phyloP scores from a whole-genome alignment of 148 eudicot species.

The Nepenthes gracilis region DNA sequence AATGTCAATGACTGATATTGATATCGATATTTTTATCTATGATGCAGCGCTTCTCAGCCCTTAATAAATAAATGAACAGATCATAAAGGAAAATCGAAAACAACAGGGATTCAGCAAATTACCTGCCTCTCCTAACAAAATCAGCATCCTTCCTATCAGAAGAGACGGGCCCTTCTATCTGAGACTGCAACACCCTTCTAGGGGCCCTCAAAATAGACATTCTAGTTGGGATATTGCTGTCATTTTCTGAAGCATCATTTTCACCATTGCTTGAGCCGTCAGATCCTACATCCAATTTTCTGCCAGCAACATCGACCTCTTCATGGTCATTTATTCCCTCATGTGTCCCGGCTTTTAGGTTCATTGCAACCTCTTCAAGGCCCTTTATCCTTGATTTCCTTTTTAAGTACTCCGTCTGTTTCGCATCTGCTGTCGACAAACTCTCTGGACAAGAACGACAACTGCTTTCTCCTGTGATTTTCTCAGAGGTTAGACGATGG shows the following conservation, averaged over 20 bases:
- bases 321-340: background rate
- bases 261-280: conserved; percentile 15
- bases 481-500: conserved; percentile 1
- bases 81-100: background rate
- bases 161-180: conserved; percentile 21
- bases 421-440: conserved; percentile 6
- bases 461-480: conserved; percentile 5
- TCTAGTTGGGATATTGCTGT: conserved; percentile 10
- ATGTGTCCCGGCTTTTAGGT: background rate
- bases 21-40: no score
- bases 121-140: conserved; percentile 28
- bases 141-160: conserved; percentile 20
- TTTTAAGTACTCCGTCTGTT: background rate
- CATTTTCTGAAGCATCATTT: conserved; percentile 8
- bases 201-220: conserved; percentile 15
- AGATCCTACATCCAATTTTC: conserved; percentile 12
- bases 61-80: no score
- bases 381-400: conserved; percentile 3
- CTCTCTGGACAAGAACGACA: conserved; percentile 6
- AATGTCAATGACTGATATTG: no score
- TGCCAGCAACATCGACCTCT: conserved; percentile 2
- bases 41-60: no score
- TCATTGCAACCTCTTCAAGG: conserved; percentile 9
- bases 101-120: background rate
- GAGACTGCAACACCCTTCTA: conserved; percentile 19